Evolutionary conservation across 2,329 filamentous ascomycete species (phyloP).

Genomic region (Aspergillus quadrilineatus): DNA sequence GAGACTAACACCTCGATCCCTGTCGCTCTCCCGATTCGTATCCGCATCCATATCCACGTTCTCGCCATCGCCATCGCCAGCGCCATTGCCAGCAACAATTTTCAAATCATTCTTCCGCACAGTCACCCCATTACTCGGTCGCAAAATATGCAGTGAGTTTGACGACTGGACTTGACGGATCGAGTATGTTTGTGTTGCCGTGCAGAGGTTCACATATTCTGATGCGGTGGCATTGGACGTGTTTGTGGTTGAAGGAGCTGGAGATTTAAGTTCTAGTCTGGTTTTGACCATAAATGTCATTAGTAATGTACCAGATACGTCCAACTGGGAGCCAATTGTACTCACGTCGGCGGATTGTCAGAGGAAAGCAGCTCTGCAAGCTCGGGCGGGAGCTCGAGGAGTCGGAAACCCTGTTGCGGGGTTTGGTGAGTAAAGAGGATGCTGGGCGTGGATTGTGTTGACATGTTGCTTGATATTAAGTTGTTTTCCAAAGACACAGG

Average conservation of each 20-base stretch:
- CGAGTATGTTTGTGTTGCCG: slow-evolving; percentile 56
- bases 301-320: neutral
- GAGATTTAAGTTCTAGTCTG: slow-evolving; percentile 47
- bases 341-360: slow-evolving; percentile 43
- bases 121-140: slow-evolving; percentile 40
- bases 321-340: neutral
- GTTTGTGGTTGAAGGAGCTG: slow-evolving; percentile 25
- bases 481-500: no score
- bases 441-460: slow-evolving; percentile 37
- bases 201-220: slow-evolving; percentile 59
- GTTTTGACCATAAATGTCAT: neutral
- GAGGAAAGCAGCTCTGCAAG: slow-evolving; percentile 55
- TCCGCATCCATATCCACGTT: neutral
- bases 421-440: slow-evolving; percentile 43
- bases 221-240: slow-evolving; percentile 20
- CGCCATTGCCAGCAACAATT: slow-evolving; percentile 19
- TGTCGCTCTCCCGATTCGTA: slow-evolving; percentile 13
- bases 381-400: slow-evolving; percentile 61
- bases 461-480: slow-evolving; percentile 28
- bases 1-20: slow-evolving; percentile 6
- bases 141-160: slow-evolving; percentile 60
- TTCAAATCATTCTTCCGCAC: slow-evolving; percentile 30
- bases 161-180: slow-evolving; percentile 66
- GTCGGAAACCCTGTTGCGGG: slow-evolving; percentile 55
- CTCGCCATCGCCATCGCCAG: slow-evolving; percentile 11